Conservation (phyloP, 1,139 yeast species). For the Candida sp. region DNA sequence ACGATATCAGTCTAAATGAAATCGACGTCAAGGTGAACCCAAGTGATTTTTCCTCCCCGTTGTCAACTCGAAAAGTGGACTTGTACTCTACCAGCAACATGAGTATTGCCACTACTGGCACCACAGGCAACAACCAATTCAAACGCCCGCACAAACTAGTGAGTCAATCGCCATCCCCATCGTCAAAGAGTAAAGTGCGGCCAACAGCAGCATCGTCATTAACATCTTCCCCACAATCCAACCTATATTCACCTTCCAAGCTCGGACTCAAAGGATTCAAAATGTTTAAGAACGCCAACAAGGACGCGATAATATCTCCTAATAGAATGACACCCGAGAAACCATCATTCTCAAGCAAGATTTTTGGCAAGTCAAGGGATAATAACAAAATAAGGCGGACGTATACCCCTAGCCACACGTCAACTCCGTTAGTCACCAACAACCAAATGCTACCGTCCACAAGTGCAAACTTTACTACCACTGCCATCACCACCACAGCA, state of each 20-base stretch:
- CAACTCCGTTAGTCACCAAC: conserved; percentile 9
- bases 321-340: conserved; percentile 24
- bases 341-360: conserved; percentile 19
- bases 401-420: conserved; percentile 16
- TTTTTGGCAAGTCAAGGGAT: conserved; percentile 19
- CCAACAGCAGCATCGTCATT: conserved; percentile 1
- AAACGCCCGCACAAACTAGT: conserved; percentile 53
- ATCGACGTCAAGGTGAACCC: conserved; percentile 24
- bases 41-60: conserved; percentile 16
- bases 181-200: conserved; percentile 21
- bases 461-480: conserved; percentile 19
- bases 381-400: conserved; percentile 14
- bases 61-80: conserved; percentile 4
- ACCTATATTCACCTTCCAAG: conserved; percentile 35
- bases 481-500: conserved; percentile 6
- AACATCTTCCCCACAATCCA: conserved; percentile 15
- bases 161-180: conserved; percentile 51
- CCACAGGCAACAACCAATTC: conserved; percentile 34
- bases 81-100: conserved; percentile 3
- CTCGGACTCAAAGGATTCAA: conserved; percentile 34
- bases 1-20: conserved; percentile 32
- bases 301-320: conserved; percentile 38
- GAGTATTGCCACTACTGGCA: conserved; percentile 13
- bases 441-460: conserved; percentile 22
- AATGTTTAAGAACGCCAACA: conserved; percentile 38